Conservation (phyloP, 352 stramenopile genomes). For the Phytophthora sansomeana region DNA sequence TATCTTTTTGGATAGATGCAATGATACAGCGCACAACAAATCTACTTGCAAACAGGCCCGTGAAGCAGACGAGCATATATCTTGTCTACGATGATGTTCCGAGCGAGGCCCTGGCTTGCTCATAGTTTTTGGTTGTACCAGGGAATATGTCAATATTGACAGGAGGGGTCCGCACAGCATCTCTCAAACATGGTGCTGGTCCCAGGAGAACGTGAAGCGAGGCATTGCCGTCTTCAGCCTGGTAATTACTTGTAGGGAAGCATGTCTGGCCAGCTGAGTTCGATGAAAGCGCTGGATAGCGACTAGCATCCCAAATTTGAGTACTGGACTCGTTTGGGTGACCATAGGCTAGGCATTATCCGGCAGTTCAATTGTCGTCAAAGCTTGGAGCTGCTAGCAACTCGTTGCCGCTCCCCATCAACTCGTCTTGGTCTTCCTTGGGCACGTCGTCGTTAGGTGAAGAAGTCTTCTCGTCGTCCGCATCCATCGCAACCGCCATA, state of each 20-base stretch:
- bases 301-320: slow-evolving; percentile 3
- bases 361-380: slow-evolving; percentile 53
- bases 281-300: slow-evolving; percentile 14
- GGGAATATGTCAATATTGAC: slow-evolving; percentile 33
- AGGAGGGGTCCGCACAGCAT: slow-evolving; percentile 17
- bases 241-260: slow-evolving; percentile 32
- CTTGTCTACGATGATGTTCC: slow-evolving; percentile 14
- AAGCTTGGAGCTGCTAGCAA: slow-evolving; percentile 69
- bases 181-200: no score
- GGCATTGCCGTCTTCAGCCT: slow-evolving; percentile 26
- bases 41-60: slow-evolving; percentile 34
- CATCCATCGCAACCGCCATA: slow-evolving; percentile 44
- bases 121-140: slow-evolving; percentile 25
- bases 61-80: slow-evolving; percentile 6
- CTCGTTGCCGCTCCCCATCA: slow-evolving; percentile 82
- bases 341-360: slow-evolving; percentile 9
- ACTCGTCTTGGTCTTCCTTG: slow-evolving; percentile 71
- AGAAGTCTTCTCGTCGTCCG: slow-evolving; percentile 40
- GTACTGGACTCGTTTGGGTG: neutral
- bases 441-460: slow-evolving; percentile 29
- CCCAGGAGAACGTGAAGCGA: slow-evolving; percentile 19
- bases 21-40: slow-evolving; percentile 29
- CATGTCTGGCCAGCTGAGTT: slow-evolving; percentile 19
- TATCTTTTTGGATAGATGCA: slow-evolving; percentile 15
- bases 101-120: slow-evolving; percentile 7